These are phyloP conservation scores for Chytriomyces hyalinus DNA, from an alignment of 192 early-diverging fungal genomes.

Conservation along the genomic window DNA sequence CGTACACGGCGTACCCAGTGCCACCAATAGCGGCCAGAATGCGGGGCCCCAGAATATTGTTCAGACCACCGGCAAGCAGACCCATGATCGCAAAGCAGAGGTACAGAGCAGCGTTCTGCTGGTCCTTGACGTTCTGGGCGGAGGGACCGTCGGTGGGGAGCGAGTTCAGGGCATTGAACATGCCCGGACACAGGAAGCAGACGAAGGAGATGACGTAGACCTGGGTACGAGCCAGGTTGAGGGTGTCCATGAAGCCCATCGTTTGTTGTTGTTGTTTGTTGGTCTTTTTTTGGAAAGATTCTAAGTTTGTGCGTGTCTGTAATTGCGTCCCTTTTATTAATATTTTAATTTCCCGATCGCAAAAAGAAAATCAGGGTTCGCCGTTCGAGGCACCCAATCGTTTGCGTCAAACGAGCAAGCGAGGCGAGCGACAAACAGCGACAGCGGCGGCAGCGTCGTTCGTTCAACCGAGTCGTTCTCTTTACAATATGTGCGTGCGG, in stretches of 20 bases:
- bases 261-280: not conserved
- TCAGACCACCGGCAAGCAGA: conserved; percentile 74
- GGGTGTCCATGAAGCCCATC: conserved; percentile 29
- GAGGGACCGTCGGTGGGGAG: conserved; percentile 40
- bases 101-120: conserved; percentile 73
- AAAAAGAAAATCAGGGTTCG: too few species aligned
- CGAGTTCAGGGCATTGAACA: conserved; percentile 69
- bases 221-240: conserved; percentile 61
- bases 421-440: too few species aligned
- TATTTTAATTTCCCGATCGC: not conserved
- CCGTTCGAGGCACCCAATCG: too few species aligned
- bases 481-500: too few species aligned
- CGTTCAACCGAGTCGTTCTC: too few species aligned
- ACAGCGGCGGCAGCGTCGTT: too few species aligned
- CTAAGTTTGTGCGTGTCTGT: not conserved
- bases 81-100: conserved; percentile 79
- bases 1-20: conserved; percentile 75
- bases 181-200: conserved; percentile 80
- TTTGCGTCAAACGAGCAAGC: too few species aligned
- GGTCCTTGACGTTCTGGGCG: conserved; percentile 64
- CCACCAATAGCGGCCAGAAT: conserved; percentile 72
- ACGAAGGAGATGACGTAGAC: conserved; percentile 73
- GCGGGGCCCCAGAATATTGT: conserved; percentile 79
- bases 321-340: not conserved
- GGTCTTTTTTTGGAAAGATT: not conserved